Conservation (phyloP, 441 rosid species). For the Manihot esculenta region DNA sequence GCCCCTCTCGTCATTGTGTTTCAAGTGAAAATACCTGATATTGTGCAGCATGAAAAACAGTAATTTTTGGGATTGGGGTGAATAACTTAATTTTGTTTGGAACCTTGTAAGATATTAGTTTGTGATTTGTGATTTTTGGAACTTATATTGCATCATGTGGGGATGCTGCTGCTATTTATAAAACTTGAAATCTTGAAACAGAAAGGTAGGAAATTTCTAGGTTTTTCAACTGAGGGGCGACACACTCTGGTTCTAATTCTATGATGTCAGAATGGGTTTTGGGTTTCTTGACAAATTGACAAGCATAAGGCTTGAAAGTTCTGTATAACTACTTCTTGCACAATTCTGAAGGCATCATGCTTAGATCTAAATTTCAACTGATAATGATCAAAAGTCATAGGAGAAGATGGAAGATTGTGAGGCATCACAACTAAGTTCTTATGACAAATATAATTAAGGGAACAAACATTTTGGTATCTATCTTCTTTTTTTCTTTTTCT, state of each 20-base stretch:
- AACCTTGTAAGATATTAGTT: background rate
- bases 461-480: too few species aligned
- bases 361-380: too few species aligned
- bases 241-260: too few species aligned
- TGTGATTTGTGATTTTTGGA: background rate
- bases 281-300: too few species aligned
- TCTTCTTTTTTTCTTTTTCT: background rate
- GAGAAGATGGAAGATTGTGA: too few species aligned
- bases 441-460: background rate
- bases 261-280: too few species aligned
- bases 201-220: background rate
- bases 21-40: background rate
- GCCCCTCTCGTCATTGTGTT: background rate
- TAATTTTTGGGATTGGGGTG: background rate
- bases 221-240: background rate
- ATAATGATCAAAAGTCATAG: too few species aligned
- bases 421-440: too few species aligned
- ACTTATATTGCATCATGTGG: background rate
- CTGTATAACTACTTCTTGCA: too few species aligned
- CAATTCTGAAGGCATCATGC: too few species aligned
- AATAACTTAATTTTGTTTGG: background rate
- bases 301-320: too few species aligned
- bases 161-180: background rate
- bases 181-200: background rate
- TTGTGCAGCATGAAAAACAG: background rate